Conservation (phyloP, 352 stramenopile genomes). For the Phytopythium kandeliae region DNA sequence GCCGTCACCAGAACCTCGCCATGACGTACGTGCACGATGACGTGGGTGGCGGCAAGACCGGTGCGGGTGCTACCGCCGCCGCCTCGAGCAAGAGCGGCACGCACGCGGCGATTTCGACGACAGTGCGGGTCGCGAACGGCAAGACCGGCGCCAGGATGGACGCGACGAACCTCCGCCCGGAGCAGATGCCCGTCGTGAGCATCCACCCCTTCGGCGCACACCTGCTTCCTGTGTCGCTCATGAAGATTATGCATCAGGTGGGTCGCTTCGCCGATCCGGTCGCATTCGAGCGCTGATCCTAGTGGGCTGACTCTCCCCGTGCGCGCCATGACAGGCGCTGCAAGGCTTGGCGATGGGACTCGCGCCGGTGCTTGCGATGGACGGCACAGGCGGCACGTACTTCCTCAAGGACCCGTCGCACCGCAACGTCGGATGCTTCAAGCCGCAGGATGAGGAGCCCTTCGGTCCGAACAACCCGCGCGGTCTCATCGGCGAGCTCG, state of each 20-base stretch:
- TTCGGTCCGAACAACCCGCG: slow-evolving; percentile 97
- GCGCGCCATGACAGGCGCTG: slow-evolving; percentile 41
- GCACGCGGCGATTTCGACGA: neutral
- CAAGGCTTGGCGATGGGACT: slow-evolving; percentile 89
- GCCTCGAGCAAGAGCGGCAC: slow-evolving; percentile 9
- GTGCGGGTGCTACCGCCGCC: too few relatives aligned
- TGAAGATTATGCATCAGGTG: slow-evolving; percentile 83
- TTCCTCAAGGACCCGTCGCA: slow-evolving; percentile 95
- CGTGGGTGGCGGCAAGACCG: neutral
- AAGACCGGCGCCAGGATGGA: slow-evolving; percentile 10
- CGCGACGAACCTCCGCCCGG: slow-evolving; percentile 30
- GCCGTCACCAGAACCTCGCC: slow-evolving; percentile 48
- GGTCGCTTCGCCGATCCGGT: neutral
- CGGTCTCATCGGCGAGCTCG: slow-evolving; percentile 82
- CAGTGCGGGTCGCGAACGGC: neutral
- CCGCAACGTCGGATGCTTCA: slow-evolving; percentile 95
- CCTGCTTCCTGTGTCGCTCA: slow-evolving; percentile 63
- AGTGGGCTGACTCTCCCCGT: neutral
- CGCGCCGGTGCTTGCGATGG: slow-evolving; percentile 90
- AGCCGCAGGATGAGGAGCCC: slow-evolving; percentile 98
- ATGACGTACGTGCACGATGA: slow-evolving; percentile 31
- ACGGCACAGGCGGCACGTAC: slow-evolving; percentile 98
- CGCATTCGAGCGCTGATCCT: neutral
- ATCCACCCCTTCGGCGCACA: slow-evolving; percentile 79
- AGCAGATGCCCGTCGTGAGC: slow-evolving; percentile 58